Evolutionary conservation across 331 rosid species (phyloP), one percentile per base, ranked within the genome.

Genomic region (Phaseolus coccineus): DNA sequence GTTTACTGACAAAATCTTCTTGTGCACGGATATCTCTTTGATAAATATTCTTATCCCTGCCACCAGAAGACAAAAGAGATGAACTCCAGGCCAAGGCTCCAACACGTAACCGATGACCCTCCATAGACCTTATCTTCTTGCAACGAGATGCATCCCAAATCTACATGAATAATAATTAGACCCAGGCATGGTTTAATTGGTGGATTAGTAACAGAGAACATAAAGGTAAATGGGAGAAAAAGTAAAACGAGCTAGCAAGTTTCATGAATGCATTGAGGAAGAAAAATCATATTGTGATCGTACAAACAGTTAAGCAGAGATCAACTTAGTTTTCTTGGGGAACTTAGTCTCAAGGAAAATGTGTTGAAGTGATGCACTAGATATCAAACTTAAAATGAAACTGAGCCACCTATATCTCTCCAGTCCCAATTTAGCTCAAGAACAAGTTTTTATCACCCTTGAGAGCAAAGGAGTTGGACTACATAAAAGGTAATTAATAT

Each of bases 21-120:
- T 91, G 98, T 51, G 93, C 89, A 10, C 98, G 93, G 66, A 93
- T 88, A 88, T 96, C 99, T 81, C 99, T 87, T 73, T 91, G 96
- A 86, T 93, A 92, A 70, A 96, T 96, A 85, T 84, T 91, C 87
- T 96, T 96, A 87, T 96, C 99, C 51, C 99, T 86, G 82, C 98
- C 94, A 40, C 99, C 99, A 14, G 99, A 93, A 75, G 99, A 91
- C 89, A 96, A 74, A 87, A 91, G 80, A 57, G 96, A 89, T 12
- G 97, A 91, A 83, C 93, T 93, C 98, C 99, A 96, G 31, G 99
- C 96, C 80, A 96, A 85, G 81, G 99, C 97, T 33, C 99, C 99
- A 71, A 93, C 89, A n/a, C 98, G 96, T 76, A 93, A 84, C 5
- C 97, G 90, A 76, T 96, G 99, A 33, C 99, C 99, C 68, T 90